Evolutionary conservation across 1,284 basidiomycete genomes (phyloP), one percentile per base, ranked within the genome.

Genomic region (Psilocybe mexicana): DNA sequence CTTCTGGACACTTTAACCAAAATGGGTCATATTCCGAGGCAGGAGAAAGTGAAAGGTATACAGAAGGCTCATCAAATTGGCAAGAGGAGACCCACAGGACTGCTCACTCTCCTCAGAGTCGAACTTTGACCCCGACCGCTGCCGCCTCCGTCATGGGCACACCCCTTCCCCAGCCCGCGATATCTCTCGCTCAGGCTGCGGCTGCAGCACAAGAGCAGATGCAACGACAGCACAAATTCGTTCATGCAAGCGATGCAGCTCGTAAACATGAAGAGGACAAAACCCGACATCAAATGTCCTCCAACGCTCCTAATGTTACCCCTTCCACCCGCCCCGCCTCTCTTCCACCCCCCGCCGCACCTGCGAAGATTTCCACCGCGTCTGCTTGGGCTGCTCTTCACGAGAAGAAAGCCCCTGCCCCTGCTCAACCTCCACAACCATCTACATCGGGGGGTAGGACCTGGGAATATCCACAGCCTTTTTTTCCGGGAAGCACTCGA

Each of bases 161-260:
- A 35, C 63, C 66, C 43, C 47, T 56, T n/a, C 54, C 59, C 24
- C 57, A 51, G 18, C 64, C 58, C 4, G 18, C 58, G 0, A 45
- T 66, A 12, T 65, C 66, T 26, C 58, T 66, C 14, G 61, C 62
- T 10, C 64, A 64, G 44, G 62, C 65, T 7, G 64, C 64, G 36
- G 64, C 59, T 14, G 62, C 60, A 24, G 65, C 64, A n/a, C 59
- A 59, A 40, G 63, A 40, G 38, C 38, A 65, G 5, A 57, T 56
- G 30, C 57, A 60, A 30, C 62, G 58, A 35, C 54, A 63, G 50
- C 63, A 66, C 45, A 45, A 40, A 6, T 11, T 61, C 26, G 67
- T 63, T 10, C 64, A 65, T 18, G 69, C 70, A 5, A 72, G 70
- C 55, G 67, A 67, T 55, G 66, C 63, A 36, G 69, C 69, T 23